Conservation (phyloP, 163 green algal species). For the Chlamydomonas reinhardtii region DNA sequence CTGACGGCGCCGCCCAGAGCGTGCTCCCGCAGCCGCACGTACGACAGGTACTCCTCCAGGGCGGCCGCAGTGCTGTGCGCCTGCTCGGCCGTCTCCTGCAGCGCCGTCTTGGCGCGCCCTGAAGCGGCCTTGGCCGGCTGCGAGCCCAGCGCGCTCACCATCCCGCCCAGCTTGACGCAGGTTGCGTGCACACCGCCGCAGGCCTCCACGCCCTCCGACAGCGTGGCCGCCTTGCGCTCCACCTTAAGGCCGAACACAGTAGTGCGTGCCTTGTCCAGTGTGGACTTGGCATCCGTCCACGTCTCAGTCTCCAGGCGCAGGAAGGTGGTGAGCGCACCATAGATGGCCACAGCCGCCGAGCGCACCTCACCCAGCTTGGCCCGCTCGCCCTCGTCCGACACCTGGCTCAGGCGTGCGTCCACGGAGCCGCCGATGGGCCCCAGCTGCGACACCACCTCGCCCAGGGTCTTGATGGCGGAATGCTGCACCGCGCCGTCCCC, state of each 20-base stretch:
- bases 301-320: slow-evolving; percentile 8
- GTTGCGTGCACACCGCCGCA: background rate
- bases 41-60: slow-evolving; percentile 28
- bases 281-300: slow-evolving; percentile 10
- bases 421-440: slow-evolving; percentile 60
- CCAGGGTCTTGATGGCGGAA: background rate
- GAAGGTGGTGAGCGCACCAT: slow-evolving; percentile 13
- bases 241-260: slow-evolving; percentile 48
- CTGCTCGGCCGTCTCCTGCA: slow-evolving; percentile 21
- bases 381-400: slow-evolving; percentile 1
- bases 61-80: background rate
- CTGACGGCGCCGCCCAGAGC: slow-evolving; percentile 18
- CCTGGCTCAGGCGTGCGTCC: slow-evolving; percentile 26
- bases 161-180: background rate
- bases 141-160: background rate
- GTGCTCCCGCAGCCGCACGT: slow-evolving; percentile 47
- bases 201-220: slow-evolving; percentile 12
- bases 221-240: slow-evolving; percentile 17
- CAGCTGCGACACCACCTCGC: slow-evolving; percentile 48
- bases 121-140: background rate
- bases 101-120: background rate
- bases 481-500: slow-evolving; percentile 32
- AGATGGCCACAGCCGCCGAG: slow-evolving; percentile 14
- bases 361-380: background rate
- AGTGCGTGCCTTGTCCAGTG: slow-evolving; percentile 4